Conservation (phyloP, 495 filamentous ascomycete species). For the Hypoxylon lenormandii region DNA sequence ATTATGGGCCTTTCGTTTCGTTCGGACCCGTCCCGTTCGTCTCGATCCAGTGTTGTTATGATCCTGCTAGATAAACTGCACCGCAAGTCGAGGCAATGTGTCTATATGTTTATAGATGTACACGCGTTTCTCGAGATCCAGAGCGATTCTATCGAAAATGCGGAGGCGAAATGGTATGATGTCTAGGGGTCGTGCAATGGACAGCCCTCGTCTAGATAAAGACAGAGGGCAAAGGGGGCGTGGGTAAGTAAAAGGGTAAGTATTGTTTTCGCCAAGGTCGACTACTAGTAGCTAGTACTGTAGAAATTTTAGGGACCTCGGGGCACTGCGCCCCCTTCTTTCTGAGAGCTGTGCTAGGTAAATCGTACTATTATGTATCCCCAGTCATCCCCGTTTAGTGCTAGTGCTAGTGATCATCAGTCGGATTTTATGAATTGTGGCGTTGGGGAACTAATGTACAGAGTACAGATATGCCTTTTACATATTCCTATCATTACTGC, state of each 20-base stretch:
- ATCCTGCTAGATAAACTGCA: background rate
- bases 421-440: constrained; percentile 5
- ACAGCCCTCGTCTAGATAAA: constrained; percentile 1
- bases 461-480: too few species aligned
- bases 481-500: too few species aligned
- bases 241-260: background rate
- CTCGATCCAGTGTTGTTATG: background rate
- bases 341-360: background rate
- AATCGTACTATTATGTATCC: background rate
- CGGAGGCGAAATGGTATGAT: constrained; percentile 2
- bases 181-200: background rate
- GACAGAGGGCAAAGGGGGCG: background rate
- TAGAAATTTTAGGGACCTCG: background rate
- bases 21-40: background rate
- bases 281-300: background rate
- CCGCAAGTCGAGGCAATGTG: background rate
- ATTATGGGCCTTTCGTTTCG: background rate
- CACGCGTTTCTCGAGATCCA: constrained; percentile 3
- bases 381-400: constrained; percentile 1
- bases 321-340: background rate
- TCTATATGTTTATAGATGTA: background rate
- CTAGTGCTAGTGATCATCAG: background rate
- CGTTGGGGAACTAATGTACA: background rate
- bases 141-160: constrained; percentile 9
- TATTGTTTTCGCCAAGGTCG: background rate